Conservation (phyloP, 192 early-diverging fungal genomes). For the Coemansia pectinata region DNA sequence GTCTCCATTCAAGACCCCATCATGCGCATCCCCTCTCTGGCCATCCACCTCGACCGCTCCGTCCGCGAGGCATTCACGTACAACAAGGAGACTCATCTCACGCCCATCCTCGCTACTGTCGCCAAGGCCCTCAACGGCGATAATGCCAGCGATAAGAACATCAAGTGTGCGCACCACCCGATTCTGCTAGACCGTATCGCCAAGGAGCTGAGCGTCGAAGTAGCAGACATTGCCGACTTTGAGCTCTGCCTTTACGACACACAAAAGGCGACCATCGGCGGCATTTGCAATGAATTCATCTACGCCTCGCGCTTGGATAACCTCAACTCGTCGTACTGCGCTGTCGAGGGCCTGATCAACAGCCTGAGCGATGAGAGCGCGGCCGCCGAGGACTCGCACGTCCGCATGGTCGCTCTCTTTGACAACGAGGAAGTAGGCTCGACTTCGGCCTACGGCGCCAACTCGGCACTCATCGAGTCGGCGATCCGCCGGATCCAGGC, state of each 20-base stretch:
- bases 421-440: slow-evolving; percentile 99
- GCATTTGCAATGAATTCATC: slow-evolving; percentile 89
- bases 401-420: slow-evolving; percentile 89
- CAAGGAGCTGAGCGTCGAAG: slow-evolving; percentile 63
- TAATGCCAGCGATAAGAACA: slow-evolving; percentile 4
- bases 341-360: slow-evolving; percentile 59
- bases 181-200: slow-evolving; percentile 76
- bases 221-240: slow-evolving; percentile 86
- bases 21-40: slow-evolving; percentile 93
- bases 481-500: slow-evolving; percentile 68
- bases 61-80: slow-evolving; percentile 84
- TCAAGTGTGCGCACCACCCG: slow-evolving; percentile 69
- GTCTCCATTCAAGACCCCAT: slow-evolving; percentile 85
- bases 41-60: slow-evolving; percentile 91
- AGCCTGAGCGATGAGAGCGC: slow-evolving; percentile 44
- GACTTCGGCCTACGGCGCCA: slow-evolving; percentile 89
- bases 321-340: slow-evolving; percentile 94
- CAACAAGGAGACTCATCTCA: slow-evolving; percentile 94
- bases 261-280: slow-evolving; percentile 87
- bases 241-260: slow-evolving; percentile 98
- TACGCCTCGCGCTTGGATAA: slow-evolving; percentile 95
- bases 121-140: slow-evolving; percentile 58
- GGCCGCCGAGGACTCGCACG: slow-evolving; percentile 39
- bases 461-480: slow-evolving; percentile 80
- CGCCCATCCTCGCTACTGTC: slow-evolving; percentile 81